A percentile compares a stretch with the other conserved stretches of the same genome.
phyloP scores from a whole-genome alignment of 805 yeast species.

The Wickerhamomyces silvicola region DNA sequence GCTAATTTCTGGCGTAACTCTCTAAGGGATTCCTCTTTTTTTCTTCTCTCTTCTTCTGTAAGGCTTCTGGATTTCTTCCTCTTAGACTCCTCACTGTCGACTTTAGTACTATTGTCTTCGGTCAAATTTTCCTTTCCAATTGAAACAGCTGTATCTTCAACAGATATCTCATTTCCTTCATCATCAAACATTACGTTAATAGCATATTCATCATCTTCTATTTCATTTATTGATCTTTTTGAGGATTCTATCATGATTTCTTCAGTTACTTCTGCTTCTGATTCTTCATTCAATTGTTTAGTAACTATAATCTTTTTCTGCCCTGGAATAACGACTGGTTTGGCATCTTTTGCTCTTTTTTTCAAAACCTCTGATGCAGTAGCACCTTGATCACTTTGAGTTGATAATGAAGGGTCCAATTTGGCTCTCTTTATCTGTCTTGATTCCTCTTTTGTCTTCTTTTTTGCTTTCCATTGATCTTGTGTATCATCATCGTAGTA shows the following conservation, averaged over 20 bases:
- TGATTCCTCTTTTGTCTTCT: slow-evolving; percentile 60
- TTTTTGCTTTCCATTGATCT: slow-evolving; percentile 86
- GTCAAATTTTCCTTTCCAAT: too few relatives aligned
- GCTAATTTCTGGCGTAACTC: slow-evolving; percentile 76
- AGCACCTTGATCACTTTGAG: slow-evolving; percentile 41
- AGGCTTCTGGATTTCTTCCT: slow-evolving; percentile 21
- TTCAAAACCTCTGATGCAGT: slow-evolving; percentile 56
- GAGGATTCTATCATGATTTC: slow-evolving; percentile 4
- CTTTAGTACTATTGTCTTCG: slow-evolving; percentile 5
- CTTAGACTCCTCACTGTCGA: slow-evolving; percentile 11
- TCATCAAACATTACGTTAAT: slow-evolving; percentile 58
- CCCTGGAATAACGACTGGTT: slow-evolving; percentile 34
- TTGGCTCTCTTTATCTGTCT: slow-evolving; percentile 60
- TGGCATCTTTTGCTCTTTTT: slow-evolving; percentile 48
- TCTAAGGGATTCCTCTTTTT: slow-evolving; percentile 48
- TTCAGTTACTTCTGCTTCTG: slow-evolving; percentile 20
- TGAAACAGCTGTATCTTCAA: too few relatives aligned
- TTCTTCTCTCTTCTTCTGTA: slow-evolving; percentile 43
- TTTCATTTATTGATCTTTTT: slow-evolving; percentile 9
- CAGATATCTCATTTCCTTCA: slow-evolving; percentile 58
- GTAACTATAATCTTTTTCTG: slow-evolving; percentile 17
- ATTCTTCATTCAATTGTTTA: slow-evolving; percentile 16
- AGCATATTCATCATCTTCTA: slow-evolving; percentile 25
- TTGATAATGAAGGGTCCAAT: slow-evolving; percentile 59
- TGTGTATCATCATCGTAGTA: slow-evolving; percentile 88